Base-by-base conservation (phyloP, 768 basidiomycete species). In the Psilocybe tampanensis region DNA sequence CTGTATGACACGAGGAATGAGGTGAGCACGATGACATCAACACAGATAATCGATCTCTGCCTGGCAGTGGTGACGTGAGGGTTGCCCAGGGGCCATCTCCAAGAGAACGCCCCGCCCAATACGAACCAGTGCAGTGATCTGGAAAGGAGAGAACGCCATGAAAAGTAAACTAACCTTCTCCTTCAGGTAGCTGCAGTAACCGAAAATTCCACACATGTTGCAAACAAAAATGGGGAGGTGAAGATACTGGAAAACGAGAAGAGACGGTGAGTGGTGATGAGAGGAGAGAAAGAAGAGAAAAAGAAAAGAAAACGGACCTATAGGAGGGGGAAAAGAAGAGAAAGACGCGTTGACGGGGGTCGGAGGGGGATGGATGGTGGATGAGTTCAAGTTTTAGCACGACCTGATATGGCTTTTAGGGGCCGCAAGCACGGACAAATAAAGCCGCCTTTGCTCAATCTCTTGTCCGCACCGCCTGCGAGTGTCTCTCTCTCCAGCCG, bases 151-250 rank as follows among this genome's bases (percentile, higher is more conserved):
- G 15, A 36, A 7, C 34, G 2, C 44, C 53, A 43, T 43, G 24
- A 48, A 50, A 51, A 34, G 47, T 43, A 29, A 1, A 76, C 88
- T 54, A 52, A 92, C 93, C 86, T 95, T 95, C 78, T 98, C 95
- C 75, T 89, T 89, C 70, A 98, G 82, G 80, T 76, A 98, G 74
- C 86, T 95, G 81, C 93, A 94, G 77, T 97, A 98, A 55, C 83
- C 92, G 72, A 98, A 98, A 77, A 98, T 98, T 76, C 95, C 95
- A 76, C 92, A 95, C 92, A 93, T 94, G 55, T 63, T 74, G 59
- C 53, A 52, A 51, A 48, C 50, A 48, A 61, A 19, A 54, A 33
- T 17, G 44, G 47, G 34, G 53, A 43, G 24, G 51, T 42, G 42
- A 24, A 32, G 26, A 34, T 47, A 34, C 23, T 41, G 24, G 11